Base-by-base conservation (phyloP, 1,284 basidiomycete species). In the Ustilago nuda region DNA sequence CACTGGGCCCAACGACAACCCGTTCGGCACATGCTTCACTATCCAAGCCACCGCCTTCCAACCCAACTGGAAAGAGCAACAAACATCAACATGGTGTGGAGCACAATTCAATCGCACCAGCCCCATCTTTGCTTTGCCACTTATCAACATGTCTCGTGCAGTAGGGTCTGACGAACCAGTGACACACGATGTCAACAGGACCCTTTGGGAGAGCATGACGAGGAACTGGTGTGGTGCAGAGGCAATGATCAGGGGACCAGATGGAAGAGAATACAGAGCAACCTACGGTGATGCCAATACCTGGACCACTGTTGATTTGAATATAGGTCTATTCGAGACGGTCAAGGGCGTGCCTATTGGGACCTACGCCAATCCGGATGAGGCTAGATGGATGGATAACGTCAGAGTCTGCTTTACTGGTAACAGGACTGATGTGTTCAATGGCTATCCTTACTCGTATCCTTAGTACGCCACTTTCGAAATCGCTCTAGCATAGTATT, bases 161-260 rank as follows among this genome's bases (percentile, higher is more conserved):
- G 68, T 62, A 4, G 61, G 61, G 0, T 9, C 53, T 2, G 48
- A 57, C 17, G 48, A 61, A n/a, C 30, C 32, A 2, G 53, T 76
- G 1, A 63, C 56, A 15, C 53, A 71, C 48, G 39, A 51, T 19
- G 41, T 43, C 33, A 59, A 76, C 43, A 8, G 17, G 3, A 36
- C 36, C 4, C 33, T 69, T 30, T 76, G 65, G 65, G n/a, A 57
- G 0, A 41, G n/a, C 15, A 76, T 76, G 73, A 68, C 68, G 2
- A 23, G 57, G 23, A 76, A 76, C 46, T 76, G 73, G 73, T 76
- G 73, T 36, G 73, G 73, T 46, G 73, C 73, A 2, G 68, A 76
- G 39, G 73, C 73, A 8, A 64, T 33, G 33, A 71, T 76, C 41
- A 23, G 55, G 0, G 73, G 73, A 6, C 73, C 73, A 17, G 61